Conservation (phyloP, 305 asterid genomes). For the Fraxinus greggii region DNA sequence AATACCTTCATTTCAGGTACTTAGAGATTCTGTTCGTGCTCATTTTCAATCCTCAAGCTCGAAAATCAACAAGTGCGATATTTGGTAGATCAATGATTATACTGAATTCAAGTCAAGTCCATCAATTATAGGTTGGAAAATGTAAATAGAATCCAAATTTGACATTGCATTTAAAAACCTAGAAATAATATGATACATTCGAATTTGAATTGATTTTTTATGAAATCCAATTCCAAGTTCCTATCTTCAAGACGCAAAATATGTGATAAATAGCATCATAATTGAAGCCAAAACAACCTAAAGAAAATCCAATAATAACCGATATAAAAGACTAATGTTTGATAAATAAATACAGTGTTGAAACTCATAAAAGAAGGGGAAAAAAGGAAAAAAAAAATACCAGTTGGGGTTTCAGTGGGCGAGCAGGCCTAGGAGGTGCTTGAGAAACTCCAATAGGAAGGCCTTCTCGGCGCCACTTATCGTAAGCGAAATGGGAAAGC, state of each 20-base stretch:
- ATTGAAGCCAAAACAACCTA: not conserved
- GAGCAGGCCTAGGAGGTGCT: constrained; percentile 68
- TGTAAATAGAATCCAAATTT: not conserved
- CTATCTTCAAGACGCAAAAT: not conserved
- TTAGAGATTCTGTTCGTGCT: too few species aligned
- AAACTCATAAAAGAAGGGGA: not conserved
- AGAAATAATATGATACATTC: not conserved
- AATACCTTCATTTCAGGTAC: too few species aligned
- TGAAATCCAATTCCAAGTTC: not conserved
- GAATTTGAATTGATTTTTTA: not conserved
- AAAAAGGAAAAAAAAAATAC: constrained; percentile 29
- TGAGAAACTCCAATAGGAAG: constrained; percentile 64
- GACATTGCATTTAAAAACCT: not conserved
- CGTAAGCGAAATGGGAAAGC: constrained; percentile 73
- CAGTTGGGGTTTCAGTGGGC: constrained; percentile 70
- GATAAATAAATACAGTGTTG: not conserved
- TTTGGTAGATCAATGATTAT: too few species aligned
- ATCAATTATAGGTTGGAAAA: not conserved
- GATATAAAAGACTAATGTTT: not conserved
- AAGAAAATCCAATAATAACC: not conserved
- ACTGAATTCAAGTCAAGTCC: not conserved
- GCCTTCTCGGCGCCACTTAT: constrained; percentile 60
- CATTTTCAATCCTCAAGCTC: too few species aligned
- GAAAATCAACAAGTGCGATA: too few species aligned
- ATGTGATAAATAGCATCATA: not conserved